Evolutionary conservation across 441 rosid genomes (phyloP).

Genomic region (Populus tomentosa): DNA sequence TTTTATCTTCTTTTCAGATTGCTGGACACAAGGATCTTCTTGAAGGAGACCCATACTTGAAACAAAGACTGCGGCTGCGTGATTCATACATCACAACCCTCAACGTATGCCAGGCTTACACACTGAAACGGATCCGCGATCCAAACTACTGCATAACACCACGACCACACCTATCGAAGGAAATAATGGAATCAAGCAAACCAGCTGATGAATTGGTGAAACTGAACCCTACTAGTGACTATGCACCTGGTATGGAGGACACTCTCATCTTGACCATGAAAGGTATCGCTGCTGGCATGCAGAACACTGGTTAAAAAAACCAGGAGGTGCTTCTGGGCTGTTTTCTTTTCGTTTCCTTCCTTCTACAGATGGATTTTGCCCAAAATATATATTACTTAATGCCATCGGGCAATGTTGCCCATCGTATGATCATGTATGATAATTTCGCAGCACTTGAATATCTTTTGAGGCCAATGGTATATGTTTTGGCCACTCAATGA

Average conservation of each 20-base stretch:
- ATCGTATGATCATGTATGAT: slow-evolving; percentile 1
- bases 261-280: slow-evolving; percentile 95
- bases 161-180: slow-evolving; percentile 66
- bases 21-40: slow-evolving; percentile 91
- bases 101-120: slow-evolving; percentile 85
- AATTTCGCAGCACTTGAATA: not conserved
- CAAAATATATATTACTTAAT: not conserved
- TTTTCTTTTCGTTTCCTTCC: not conserved
- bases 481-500: not conserved
- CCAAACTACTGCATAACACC: slow-evolving; percentile 59
- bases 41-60: slow-evolving; percentile 88
- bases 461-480: not conserved
- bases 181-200: slow-evolving; percentile 53
- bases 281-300: slow-evolving; percentile 90
- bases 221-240: slow-evolving; percentile 74
- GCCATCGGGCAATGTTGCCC: not conserved
- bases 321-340: not conserved
- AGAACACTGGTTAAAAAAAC: slow-evolving; percentile 70
- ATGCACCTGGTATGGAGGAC: slow-evolving; percentile 88
- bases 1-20: slow-evolving; percentile 27
- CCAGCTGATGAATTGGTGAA: slow-evolving; percentile 69
- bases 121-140: slow-evolving; percentile 79
- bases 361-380: not conserved
- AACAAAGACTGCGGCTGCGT: slow-evolving; percentile 82
- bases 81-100: slow-evolving; percentile 87